phyloP scores from a whole-genome alignment of 2,329 filamentous ascomycete species.

The Verticillium nubilum region DNA sequence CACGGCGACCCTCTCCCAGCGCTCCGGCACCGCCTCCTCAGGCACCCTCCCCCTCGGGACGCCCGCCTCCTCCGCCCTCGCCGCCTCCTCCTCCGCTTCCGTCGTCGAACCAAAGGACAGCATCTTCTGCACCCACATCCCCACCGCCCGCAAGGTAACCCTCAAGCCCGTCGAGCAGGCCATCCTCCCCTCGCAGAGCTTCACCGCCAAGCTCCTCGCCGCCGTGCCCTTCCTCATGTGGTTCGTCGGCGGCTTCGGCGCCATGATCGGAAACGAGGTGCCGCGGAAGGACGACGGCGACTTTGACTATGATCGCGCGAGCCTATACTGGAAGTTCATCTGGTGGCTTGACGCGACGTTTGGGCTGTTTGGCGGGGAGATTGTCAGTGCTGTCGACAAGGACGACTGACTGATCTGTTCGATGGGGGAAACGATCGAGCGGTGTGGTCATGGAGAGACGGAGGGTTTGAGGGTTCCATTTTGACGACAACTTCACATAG shows the following conservation, averaged over 20 bases:
- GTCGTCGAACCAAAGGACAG: constrained; percentile 5
- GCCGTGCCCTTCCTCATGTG: constrained; percentile 66
- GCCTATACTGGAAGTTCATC: constrained; percentile 62
- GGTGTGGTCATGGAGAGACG: too few relatives aligned
- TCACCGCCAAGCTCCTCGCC: constrained; percentile 57
- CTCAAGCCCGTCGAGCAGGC: constrained; percentile 67
- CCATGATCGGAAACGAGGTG: constrained; percentile 70
- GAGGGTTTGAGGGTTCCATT: too few relatives aligned
- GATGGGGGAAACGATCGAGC: too few relatives aligned
- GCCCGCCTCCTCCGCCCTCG: constrained; percentile 12
- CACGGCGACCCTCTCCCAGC: constrained; percentile 41
- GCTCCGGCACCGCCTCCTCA: constrained; percentile 24
- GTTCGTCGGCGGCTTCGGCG: constrained; percentile 65
- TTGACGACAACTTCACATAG: too few relatives aligned
- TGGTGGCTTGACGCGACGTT: constrained; percentile 58
- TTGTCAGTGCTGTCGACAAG: constrained; percentile 49
- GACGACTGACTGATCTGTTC: constrained; percentile 50
- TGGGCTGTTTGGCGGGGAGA: constrained; percentile 53
- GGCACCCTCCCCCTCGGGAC: not conserved
- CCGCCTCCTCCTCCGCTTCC: constrained; percentile 40
- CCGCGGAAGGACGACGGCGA: constrained; percentile 67
- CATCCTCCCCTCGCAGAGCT: constrained; percentile 62
- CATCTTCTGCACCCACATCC: constrained; percentile 56
- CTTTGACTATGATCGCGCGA: constrained; percentile 69
- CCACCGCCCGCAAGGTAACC: constrained; percentile 58